Conservation (phyloP, 2,329 filamentous ascomycete genomes). For the Colletotrichum neosansevieriae region DNA sequence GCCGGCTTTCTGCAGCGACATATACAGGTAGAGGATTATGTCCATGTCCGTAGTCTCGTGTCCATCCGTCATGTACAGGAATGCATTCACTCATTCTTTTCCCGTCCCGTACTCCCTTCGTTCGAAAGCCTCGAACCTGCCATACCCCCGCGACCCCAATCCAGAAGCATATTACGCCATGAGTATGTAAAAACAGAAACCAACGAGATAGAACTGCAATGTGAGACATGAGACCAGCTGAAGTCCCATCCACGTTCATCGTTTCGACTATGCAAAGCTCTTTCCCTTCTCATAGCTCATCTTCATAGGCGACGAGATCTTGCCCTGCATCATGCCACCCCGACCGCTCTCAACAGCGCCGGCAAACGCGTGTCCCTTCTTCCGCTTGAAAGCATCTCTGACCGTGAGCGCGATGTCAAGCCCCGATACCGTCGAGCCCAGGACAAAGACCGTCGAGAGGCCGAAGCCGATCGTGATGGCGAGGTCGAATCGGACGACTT, state of each 20-base stretch:
- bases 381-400: constrained; percentile 14
- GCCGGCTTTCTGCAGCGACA: constrained; percentile 5
- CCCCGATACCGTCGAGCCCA: constrained; percentile 43
- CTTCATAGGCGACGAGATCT: not conserved
- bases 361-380: not conserved
- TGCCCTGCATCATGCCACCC: constrained; percentile 10
- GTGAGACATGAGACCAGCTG: constrained; percentile 21
- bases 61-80: not conserved
- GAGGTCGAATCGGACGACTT: constrained; percentile 45
- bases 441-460: constrained; percentile 43
- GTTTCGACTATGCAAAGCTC: not conserved
- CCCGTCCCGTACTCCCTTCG: not conserved
- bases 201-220: not conserved
- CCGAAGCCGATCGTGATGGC: constrained; percentile 45
- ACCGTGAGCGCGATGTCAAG: constrained; percentile 42
- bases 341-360: constrained; percentile 8
- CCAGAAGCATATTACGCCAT: not conserved
- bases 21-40: not conserved
- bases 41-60: constrained; percentile 3
- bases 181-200: not conserved
- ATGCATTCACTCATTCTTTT: not conserved
- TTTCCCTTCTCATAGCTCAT: constrained; percentile 8
- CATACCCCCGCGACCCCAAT: not conserved
- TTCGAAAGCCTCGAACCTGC: not conserved
- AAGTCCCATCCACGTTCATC: not conserved